phyloP scores from a whole-genome alignment of 2,329 filamentous ascomycete species.

The Arthrobotrys entomopaga region DNA sequence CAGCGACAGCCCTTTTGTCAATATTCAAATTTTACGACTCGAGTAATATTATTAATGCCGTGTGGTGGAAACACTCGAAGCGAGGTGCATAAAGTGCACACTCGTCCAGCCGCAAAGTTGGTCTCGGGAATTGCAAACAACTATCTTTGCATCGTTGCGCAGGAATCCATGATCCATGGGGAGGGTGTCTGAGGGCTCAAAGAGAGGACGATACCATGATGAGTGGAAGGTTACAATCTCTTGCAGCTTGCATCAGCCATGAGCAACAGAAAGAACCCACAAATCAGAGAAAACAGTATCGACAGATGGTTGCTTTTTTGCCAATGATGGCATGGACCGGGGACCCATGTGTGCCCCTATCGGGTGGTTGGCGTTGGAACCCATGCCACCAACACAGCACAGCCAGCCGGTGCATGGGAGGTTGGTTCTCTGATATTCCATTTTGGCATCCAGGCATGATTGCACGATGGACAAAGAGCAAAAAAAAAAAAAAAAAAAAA shows the following conservation, averaged over 20 bases:
- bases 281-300: constrained; percentile 32
- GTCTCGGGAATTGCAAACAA: not conserved
- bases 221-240: constrained; percentile 46
- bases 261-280: constrained; percentile 26
- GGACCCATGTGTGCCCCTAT: constrained; percentile 33
- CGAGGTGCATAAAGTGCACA: constrained; percentile 20
- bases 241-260: constrained; percentile 33
- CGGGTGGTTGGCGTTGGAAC: constrained; percentile 38
- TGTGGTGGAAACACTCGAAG: constrained; percentile 9
- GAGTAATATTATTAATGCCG: not conserved
- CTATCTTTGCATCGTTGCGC: constrained; percentile 15
- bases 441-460: not conserved
- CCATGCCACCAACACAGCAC: constrained; percentile 40
- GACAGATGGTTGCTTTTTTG: constrained; percentile 9
- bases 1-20: not conserved
- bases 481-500: too few species aligned
- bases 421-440: constrained; percentile 9
- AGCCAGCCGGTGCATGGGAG: constrained; percentile 33
- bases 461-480: constrained; percentile 18
- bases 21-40: not conserved
- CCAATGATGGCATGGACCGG: constrained; percentile 31
- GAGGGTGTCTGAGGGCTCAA: not conserved
- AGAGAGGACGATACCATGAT: constrained; percentile 43
- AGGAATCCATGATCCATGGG: not conserved
- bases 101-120: constrained; percentile 19